Base-by-base conservation (phyloP, 2,329 filamentous ascomycete genomes). In the Neonectria faginata region DNA sequence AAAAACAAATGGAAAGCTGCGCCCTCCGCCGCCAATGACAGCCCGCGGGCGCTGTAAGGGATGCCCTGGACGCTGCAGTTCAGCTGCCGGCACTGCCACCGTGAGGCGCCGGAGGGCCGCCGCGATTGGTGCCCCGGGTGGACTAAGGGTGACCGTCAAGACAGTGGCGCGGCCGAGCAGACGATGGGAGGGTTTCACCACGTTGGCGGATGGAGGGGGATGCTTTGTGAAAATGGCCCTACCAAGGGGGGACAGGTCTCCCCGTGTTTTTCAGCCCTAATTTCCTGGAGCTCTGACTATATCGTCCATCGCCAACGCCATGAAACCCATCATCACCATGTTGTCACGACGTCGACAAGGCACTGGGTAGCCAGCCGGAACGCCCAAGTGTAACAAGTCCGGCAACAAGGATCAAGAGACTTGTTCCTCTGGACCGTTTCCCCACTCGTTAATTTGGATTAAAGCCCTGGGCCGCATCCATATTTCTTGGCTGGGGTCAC, bases 71-170 rank as follows among this genome's bases (percentile, higher is more conserved):
- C 25, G 36, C 39, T 20, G 14, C 48, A 14, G 27, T 42, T 42
- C n/a, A 31, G 27, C 22, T 27, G 48, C 27, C 56, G 61, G 56
- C 61, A 60, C 61, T 56, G 61, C 61, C 56, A 55, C 61, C 29
- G 27, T 12, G 56, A 39, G 61, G 56, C 29, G 56, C 44, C 9
- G 10, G n/a, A 64, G 36, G 18, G 11, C 31, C 41, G 20, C 52
- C 51, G 61, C 47, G 31, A 64, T 64, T 64, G 61, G 61, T 31
- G 45, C 50, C 27, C 16, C 20, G 60, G 29, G 29, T 12, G 22
- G 22, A 39, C 14, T 51, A 44, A 33, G 42, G 42, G 61, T 55
- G 41, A 50, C 48, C 31, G n/a, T 33, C 20, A 27, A 16, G 48
- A 11, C 25, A 39, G 50, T 54, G 55, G 55, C 50, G 60, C 56